Conservation (phyloP, 345 rosid species). For the Eucalyptus tenuipes region DNA sequence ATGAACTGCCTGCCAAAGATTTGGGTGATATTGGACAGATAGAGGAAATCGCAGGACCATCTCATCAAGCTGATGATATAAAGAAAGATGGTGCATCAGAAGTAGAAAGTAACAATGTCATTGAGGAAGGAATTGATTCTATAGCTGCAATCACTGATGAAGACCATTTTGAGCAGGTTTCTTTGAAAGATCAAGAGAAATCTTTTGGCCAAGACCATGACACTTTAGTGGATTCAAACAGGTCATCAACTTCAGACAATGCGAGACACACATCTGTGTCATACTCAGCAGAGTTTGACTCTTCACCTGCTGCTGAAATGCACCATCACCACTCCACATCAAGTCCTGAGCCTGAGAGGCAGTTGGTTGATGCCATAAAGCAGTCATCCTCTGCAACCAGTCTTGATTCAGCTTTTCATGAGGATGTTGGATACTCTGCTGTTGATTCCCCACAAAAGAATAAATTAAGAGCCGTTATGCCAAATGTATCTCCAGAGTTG, state of each 20-base stretch:
- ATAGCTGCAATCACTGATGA: conserved; percentile 29
- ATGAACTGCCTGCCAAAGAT: conserved; percentile 15
- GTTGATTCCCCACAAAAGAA: conserved; percentile 54
- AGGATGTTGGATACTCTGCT: conserved; percentile 37
- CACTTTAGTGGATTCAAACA: conserved; percentile 16
- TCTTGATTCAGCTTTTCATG: conserved; percentile 35
- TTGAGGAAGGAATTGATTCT: conserved; percentile 15
- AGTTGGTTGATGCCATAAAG: conserved; percentile 15
- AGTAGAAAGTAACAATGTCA: neutral
- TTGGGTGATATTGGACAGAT: neutral
- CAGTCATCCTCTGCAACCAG: conserved; percentile 42
- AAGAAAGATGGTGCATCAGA: neutral
- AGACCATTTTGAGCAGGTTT: conserved; percentile 77
- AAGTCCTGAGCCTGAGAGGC: conserved; percentile 49
- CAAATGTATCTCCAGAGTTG: conserved; percentile 95
- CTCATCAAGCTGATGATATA: conserved; percentile 8
- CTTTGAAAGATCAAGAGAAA: conserved; percentile 58
- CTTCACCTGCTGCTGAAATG: conserved; percentile 24
- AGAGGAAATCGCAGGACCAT: conserved; percentile 25
- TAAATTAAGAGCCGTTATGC: conserved; percentile 62
- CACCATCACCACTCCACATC: conserved; percentile 28
- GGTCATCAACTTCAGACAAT: conserved; percentile 27
- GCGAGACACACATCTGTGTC: conserved; percentile 18
- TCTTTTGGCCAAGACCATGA: conserved; percentile 11
- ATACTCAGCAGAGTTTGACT: conserved; percentile 22